These are phyloP conservation scores for Fusarium mexicanum DNA, from an alignment of 2,329 filamentous ascomycete genomes.

Conservation along the genomic window DNA sequence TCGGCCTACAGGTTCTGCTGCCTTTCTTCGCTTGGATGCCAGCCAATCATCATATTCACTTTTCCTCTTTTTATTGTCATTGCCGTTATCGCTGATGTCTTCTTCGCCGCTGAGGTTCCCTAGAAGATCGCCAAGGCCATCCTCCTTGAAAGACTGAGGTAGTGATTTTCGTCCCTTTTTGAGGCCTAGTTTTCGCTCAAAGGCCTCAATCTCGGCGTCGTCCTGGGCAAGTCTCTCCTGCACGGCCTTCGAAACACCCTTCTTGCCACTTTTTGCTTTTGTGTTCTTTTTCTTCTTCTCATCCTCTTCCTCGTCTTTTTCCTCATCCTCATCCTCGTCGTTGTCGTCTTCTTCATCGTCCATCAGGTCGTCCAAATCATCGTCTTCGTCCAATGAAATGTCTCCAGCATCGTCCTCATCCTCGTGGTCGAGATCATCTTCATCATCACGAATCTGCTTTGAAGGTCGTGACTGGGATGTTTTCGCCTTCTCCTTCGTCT, in stretches of 20 bases:
- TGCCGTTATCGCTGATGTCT: constrained; percentile 60
- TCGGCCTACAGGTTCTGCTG: constrained; percentile 33
- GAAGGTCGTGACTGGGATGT: constrained; percentile 2
- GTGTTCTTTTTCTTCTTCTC: constrained; percentile 25
- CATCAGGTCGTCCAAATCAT: constrained; percentile 39
- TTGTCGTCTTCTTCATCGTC: constrained; percentile 33
- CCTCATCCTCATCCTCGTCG: constrained; percentile 26
- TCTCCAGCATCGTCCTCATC: constrained; percentile 7
- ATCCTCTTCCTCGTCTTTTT: constrained; percentile 32
- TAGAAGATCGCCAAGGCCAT: constrained; percentile 83
- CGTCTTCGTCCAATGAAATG: constrained; percentile 36
- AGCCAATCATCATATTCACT: constrained; percentile 69
- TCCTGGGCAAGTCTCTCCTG: constrained; percentile 76
- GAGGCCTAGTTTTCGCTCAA: constrained; percentile 89
- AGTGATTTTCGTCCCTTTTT: constrained; percentile 78
- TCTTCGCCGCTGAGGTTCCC: constrained; percentile 62
- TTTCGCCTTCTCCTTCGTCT: neutral
- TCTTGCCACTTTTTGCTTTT: constrained; percentile 43
- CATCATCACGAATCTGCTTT: constrained; percentile 24
- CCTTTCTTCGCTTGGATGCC: constrained; percentile 65
- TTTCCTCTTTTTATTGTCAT: constrained; percentile 68
- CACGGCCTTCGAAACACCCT: constrained; percentile 29
- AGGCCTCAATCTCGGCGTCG: constrained; percentile 85
- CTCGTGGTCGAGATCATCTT: constrained; percentile 20
- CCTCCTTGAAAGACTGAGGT: constrained; percentile 78